phyloP scores from a whole-genome alignment of 345 rosid species.

The Brassica juncea region DNA sequence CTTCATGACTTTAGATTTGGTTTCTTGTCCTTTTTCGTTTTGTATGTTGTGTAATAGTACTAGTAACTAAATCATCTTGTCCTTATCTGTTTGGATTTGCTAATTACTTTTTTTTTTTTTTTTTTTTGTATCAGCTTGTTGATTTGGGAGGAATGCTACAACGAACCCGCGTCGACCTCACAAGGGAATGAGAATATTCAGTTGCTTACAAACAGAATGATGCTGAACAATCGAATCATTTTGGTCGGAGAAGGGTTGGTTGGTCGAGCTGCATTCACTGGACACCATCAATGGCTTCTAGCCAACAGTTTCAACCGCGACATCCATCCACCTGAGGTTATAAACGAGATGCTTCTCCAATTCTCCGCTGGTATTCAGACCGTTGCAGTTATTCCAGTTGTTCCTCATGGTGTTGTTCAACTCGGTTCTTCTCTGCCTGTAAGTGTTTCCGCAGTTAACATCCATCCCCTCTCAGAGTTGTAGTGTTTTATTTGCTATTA shows the following conservation, averaged over 20 bases:
- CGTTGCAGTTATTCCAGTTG: constrained; percentile 77
- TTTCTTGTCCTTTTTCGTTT: constrained; percentile 26
- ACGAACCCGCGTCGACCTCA: constrained; percentile 44
- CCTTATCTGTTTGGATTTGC: constrained; percentile 5
- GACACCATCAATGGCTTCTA: constrained; percentile 83
- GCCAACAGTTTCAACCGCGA: constrained; percentile 53
- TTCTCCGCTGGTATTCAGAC: constrained; percentile 95
- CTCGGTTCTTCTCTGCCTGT: constrained; percentile 80
- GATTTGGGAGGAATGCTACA: constrained; percentile 91
- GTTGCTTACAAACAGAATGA: constrained; percentile 71
- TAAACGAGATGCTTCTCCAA: constrained; percentile 73
- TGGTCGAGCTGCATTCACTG: constrained; percentile 89
- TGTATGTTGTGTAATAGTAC: constrained; percentile 22
- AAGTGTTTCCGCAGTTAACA: constrained; percentile 46
- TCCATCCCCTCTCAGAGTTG: neutral
- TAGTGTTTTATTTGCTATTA: neutral
- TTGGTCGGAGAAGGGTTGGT: constrained; percentile 87
- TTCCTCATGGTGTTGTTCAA: constrained; percentile 86
- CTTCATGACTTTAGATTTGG: constrained; percentile 16
- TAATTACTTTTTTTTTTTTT: neutral
- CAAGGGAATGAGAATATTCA: constrained; percentile 50
- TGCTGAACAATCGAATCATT: constrained; percentile 66
- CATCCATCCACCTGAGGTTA: constrained; percentile 79
- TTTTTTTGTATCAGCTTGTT: constrained; percentile 57
- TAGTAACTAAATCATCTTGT: constrained; percentile 6